Evolutionary conservation across 306 rosid species (phyloP).

Genomic region (Gynostemma pentaphyllum): DNA sequence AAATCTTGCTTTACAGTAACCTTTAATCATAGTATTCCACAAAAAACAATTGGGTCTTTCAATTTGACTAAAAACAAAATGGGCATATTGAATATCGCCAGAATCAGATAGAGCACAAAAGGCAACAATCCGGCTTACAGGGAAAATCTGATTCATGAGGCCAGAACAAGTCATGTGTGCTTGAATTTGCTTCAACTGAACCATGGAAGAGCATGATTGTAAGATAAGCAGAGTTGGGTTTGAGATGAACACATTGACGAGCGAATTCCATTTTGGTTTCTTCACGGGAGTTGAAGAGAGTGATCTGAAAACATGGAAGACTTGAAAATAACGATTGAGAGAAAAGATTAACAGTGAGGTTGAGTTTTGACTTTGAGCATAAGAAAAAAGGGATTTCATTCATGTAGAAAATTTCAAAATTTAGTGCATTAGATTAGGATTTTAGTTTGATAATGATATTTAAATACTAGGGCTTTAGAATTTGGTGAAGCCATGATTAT

Average conservation of each 20-base stretch:
- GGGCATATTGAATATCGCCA: slow-evolving; percentile 45
- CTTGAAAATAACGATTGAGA: not conserved
- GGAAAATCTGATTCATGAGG: slow-evolving; percentile 51
- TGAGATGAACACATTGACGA: slow-evolving; percentile 45
- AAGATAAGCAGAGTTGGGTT: slow-evolving; percentile 44
- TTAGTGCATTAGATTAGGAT: not conserved
- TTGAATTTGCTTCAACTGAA: slow-evolving; percentile 58
- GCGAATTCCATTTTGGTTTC: slow-evolving; percentile 50
- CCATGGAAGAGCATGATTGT: slow-evolving; percentile 66
- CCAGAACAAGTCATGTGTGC: slow-evolving; percentile 56
- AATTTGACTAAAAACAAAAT: slow-evolving; percentile 23
- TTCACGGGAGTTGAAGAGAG: slow-evolving; percentile 17
- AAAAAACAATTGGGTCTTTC: slow-evolving; percentile 52
- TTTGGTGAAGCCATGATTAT: not conserved
- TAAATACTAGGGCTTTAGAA: not conserved
- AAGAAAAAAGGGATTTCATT: slow-evolving; percentile 4
- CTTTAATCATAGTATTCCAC: slow-evolving; percentile 82
- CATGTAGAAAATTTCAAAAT: no score
- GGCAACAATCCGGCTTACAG: slow-evolving; percentile 54
- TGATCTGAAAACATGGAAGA: slow-evolving; percentile 9
- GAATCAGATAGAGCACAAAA: slow-evolving; percentile 61
- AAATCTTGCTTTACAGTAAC: slow-evolving; percentile 22
- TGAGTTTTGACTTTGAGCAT: slow-evolving; percentile 2
- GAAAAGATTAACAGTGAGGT: not conserved
- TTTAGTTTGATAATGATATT: no score